Evolutionary conservation across 306 rosid species (phyloP).

Genomic region (Hylodesmum podocarpum): DNA sequence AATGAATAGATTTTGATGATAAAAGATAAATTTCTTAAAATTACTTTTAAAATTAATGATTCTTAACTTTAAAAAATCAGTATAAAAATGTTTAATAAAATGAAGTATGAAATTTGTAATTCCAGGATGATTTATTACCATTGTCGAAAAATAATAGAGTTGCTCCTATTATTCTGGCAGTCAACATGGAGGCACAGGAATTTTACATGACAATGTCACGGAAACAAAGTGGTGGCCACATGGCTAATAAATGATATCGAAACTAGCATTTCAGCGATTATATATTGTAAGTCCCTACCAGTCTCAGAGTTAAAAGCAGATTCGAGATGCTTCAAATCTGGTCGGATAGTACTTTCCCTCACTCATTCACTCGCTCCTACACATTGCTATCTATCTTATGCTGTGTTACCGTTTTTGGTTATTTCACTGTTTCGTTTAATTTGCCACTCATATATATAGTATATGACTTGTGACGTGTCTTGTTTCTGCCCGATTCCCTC

Average conservation of each 20-base stretch:
- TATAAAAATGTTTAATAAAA: no score
- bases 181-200: neutral
- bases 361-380: neutral
- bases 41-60: no score
- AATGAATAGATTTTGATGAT: no score
- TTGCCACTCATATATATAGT: no score
- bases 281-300: neutral
- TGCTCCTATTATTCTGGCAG: neutral
- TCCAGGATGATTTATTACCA: neutral
- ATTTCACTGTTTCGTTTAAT: neutral
- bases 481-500: neutral
- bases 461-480: neutral
- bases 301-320: neutral
- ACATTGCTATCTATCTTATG: no score
- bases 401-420: no score
- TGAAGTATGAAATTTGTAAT: no score
- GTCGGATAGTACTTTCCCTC: neutral
- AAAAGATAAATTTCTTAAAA: no score
- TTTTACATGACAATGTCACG: neutral
- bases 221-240: constrained; percentile 6
- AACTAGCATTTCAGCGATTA: neutral
- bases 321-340: constrained; percentile 6
- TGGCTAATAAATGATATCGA: neutral
- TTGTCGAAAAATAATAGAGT: neutral
- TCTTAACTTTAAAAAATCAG: no score